A percentile compares a stretch with the other conserved stretches of the same genome.
Evolutionary conservation across 2,329 filamentous ascomycete species (phyloP).

Genomic region (Diaporthe vexans): DNA sequence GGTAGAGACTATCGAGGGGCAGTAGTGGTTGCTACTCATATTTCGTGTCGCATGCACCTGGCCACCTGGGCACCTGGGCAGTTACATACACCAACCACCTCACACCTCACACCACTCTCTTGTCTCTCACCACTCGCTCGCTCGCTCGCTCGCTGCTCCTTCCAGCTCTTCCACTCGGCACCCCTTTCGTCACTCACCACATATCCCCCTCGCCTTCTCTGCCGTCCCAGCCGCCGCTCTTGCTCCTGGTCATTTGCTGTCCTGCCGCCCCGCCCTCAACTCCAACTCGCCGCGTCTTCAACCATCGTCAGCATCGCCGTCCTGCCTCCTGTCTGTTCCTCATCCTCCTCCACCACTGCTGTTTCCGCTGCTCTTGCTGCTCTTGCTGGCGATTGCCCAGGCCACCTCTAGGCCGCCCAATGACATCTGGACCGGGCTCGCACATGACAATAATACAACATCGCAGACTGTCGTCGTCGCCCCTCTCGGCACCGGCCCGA

Average conservation of each 20-base stretch:
- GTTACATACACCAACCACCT: neutral
- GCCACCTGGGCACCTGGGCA: no score
- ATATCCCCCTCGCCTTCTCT: neutral
- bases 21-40: neutral
- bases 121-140: neutral
- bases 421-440: neutral
- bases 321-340: neutral
- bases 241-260: neutral
- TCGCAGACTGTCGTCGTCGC: neutral
- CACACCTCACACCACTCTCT: neutral
- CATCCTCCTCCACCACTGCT: neutral
- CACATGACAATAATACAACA: neutral
- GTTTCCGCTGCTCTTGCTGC: neutral
- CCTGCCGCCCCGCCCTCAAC: neutral
- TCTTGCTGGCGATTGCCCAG: neutral
- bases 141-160: no score
- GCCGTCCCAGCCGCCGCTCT: slow-evolving; percentile 7
- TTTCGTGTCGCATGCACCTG: no score
- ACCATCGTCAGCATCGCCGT: slow-evolving; percentile 5
- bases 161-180: neutral
- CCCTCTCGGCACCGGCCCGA: neutral
- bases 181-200: slow-evolving; percentile 22
- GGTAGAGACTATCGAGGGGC: neutral
- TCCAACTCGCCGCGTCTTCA: neutral
- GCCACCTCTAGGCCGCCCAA: neutral